Evolutionary conservation across 768 basidiomycete species (phyloP).

Genomic region (Mycena rosella): DNA sequence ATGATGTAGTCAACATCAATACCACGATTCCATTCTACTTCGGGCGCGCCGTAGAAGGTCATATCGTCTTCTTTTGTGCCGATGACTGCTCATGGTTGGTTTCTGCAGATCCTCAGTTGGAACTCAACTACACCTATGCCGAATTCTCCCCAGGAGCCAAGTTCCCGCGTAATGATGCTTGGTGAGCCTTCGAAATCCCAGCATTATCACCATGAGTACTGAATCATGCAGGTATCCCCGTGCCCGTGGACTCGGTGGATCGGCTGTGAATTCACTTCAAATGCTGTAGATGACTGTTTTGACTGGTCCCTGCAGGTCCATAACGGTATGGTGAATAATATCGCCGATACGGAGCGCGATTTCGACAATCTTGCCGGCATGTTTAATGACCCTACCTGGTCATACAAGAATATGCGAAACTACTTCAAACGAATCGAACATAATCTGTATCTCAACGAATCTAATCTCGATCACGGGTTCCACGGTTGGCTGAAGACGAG

Average conservation of each 20-base stretch:
- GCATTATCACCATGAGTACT: not conserved
- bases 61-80: not conserved
- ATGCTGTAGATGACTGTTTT: not conserved
- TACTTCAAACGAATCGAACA: slow-evolving; percentile 47
- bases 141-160: slow-evolving; percentile 45
- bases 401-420: slow-evolving; percentile 45
- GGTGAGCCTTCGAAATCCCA: slow-evolving; percentile 28
- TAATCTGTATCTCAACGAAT: slow-evolving; percentile 38
- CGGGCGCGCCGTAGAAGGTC: slow-evolving; percentile 44
- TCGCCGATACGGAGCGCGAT: slow-evolving; percentile 41
- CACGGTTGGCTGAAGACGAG: slow-evolving; percentile 48
- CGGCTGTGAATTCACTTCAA: slow-evolving; percentile 37
- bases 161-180: slow-evolving; percentile 40
- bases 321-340: slow-evolving; percentile 48
- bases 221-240: slow-evolving; percentile 45
- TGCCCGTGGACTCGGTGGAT: slow-evolving; percentile 46
- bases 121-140: slow-evolving; percentile 45
- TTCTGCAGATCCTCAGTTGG: slow-evolving; percentile 41
- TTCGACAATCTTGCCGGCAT: slow-evolving; percentile 43
- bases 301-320: slow-evolving; percentile 36
- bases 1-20: slow-evolving; percentile 43
- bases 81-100: not conserved
- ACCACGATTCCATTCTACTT: slow-evolving; percentile 46
- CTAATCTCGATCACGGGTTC: slow-evolving; percentile 45
- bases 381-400: slow-evolving; percentile 46